Evolutionary conservation across 805 yeast genomes (phyloP).

Genomic region (Saturnispora galanensis): DNA sequence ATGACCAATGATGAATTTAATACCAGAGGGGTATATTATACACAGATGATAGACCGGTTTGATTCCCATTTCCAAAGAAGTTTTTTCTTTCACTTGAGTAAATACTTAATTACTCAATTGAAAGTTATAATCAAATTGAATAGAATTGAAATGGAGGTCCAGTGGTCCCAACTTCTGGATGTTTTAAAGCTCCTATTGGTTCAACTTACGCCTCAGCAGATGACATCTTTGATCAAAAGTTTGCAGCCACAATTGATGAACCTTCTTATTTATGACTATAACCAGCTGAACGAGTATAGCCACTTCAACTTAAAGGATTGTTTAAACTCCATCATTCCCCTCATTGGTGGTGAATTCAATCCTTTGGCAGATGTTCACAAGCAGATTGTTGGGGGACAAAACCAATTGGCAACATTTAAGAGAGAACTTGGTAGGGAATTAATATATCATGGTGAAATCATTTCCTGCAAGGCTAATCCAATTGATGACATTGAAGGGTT

Average conservation of each 20-base stretch:
- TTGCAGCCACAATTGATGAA: neutral
- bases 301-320: slow-evolving; percentile 4
- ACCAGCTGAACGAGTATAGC: neutral
- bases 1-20: neutral
- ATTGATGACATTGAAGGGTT: neutral
- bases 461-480: neutral
- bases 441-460: neutral
- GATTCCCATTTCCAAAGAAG: slow-evolving; percentile 1
- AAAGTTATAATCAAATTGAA: neutral
- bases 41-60: neutral
- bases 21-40: neutral
- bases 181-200: neutral
- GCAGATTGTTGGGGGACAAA: neutral
- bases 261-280: slow-evolving; percentile 1
- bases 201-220: neutral
- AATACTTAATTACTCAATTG: neutral
- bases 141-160: slow-evolving; percentile 2
- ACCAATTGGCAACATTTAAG: neutral
- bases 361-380: neutral
- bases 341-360: neutral
- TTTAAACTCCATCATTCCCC: neutral
- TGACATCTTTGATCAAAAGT: neutral
- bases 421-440: neutral
- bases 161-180: neutral
- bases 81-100: slow-evolving; percentile 2